Evolutionary conservation across 371 early-diverging fungal genomes (phyloP), one percentile per base, ranked within the genome.

Genomic region (Apophysomyces elegans): DNA sequence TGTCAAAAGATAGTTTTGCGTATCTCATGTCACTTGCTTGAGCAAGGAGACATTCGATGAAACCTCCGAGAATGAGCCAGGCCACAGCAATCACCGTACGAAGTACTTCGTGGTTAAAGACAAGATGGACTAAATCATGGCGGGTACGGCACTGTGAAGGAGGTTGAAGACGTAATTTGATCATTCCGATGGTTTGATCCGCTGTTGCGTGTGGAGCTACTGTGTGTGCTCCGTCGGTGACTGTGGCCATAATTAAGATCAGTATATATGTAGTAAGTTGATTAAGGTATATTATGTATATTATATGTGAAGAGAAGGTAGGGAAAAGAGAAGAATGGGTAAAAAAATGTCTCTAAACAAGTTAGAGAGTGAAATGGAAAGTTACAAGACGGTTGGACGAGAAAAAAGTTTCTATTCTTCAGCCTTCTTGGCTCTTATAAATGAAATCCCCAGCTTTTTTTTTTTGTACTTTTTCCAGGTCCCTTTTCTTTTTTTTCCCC

Each of bases 21-120:
- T 73, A 81, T 7, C 81, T 66, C 47, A 75, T 74, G 60, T 78
- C 81, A 11, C 71, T 66, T 3, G 72, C 57, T 65, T 81, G 78
- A 39, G 78, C 78, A 58, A 76, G 62, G 61, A 78, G 75, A 0
- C 70, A 72, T 50, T 81, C 78, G n/a, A 75, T 68, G 12, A 76
- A 54, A 0, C 78, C 78, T 38, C 74, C 71, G 16, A 76, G 8
- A 21, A 81, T 43, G 2, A 81, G 56, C 73, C 71, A 76, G 9
- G 58, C 26, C 5, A 63, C 43, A 18, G 70, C 35, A 4, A 73
- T n/a, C 1, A 73, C 13, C 1, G 76, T 58, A 8, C 81, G 69
- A 21, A 73, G 50, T 12, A 72, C 64, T 14, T 76, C 71, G 61
- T 75, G 78, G 45, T 76, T 81, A 36, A 70, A 18, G 13, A 73